Percentiles rank a stretch among this genome's conserved stretches.
phyloP scores from a whole-genome alignment of 352 stramenopile genomes.

The Thraustochytrium striatum region DNA sequence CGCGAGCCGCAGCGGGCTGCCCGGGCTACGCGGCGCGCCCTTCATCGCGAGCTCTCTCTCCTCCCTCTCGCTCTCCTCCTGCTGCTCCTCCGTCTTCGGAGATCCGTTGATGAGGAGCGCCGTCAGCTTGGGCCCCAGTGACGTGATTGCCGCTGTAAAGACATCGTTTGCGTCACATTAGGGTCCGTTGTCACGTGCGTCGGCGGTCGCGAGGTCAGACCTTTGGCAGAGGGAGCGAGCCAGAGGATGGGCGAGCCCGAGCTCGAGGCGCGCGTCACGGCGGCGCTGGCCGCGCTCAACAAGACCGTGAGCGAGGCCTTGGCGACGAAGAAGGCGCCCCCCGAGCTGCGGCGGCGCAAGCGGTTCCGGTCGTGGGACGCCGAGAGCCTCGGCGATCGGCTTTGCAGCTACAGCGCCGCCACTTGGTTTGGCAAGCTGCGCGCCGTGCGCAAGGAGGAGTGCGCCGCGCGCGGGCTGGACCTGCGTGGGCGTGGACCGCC shows the following conservation, averaged over 20 bases:
- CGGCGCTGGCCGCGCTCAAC: not conserved
- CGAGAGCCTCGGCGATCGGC: not conserved
- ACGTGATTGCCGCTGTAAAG: not conserved
- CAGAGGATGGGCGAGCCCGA: not conserved
- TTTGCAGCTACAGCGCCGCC: not conserved
- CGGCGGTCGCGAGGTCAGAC: not conserved
- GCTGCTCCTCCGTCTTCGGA: not conserved
- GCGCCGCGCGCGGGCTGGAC: not conserved
- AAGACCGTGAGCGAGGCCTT: not conserved
- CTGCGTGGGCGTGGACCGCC: not conserved
- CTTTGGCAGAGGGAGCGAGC: not conserved
- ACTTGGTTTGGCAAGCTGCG: not conserved
- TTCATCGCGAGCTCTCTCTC: not conserved
- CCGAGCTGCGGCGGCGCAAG: not conserved
- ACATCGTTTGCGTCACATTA: not conserved
- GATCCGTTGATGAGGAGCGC: not conserved
- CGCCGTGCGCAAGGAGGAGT: not conserved
- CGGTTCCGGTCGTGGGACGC: not conserved
- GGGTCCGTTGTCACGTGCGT: not conserved
- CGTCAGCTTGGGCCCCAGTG: not conserved
- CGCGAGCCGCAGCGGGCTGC: not conserved
- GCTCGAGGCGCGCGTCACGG: not conserved
- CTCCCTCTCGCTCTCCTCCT: not conserved
- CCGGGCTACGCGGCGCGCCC: not conserved
- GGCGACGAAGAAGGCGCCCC: not conserved